phyloP scores from a whole-genome alignment of 169 alveolate genomes.

The Plasmodium inui region DNA sequence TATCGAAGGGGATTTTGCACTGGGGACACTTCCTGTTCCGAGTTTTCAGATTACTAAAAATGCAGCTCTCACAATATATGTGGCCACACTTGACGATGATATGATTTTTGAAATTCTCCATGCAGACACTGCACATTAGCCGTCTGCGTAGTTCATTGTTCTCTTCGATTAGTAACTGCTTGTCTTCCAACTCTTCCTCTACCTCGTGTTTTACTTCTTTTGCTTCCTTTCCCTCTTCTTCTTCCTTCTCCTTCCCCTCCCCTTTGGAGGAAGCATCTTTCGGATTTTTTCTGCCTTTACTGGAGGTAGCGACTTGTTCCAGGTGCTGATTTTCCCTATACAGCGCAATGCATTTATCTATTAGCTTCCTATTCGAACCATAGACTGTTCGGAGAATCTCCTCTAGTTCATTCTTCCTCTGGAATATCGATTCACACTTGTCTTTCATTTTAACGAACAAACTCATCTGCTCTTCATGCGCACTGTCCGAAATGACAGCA shows the following conservation, averaged over 20 bases:
- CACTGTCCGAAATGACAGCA: slow-evolving; percentile 44
- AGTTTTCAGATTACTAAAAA: slow-evolving; percentile 76
- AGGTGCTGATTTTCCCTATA: slow-evolving; percentile 32
- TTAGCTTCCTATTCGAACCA: slow-evolving; percentile 39
- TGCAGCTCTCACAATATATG: slow-evolving; percentile 84
- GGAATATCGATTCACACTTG: slow-evolving; percentile 26
- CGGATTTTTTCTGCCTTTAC: not conserved
- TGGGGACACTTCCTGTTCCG: slow-evolving; percentile 87
- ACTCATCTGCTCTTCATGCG: slow-evolving; percentile 67
- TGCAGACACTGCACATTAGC: slow-evolving; percentile 86
- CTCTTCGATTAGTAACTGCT: slow-evolving; percentile 75
- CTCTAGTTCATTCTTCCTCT: slow-evolving; percentile 36
- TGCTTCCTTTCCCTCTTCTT: not conserved
- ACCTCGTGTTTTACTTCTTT: too few relatives aligned
- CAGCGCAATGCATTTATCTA: slow-evolving; percentile 26
- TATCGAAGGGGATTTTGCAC: slow-evolving; percentile 85
- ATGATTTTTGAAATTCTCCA: slow-evolving; percentile 86
- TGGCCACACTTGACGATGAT: slow-evolving; percentile 87
- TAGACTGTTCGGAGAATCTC: slow-evolving; percentile 19
- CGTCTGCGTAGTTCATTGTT: slow-evolving; percentile 82
- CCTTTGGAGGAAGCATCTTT: not conserved
- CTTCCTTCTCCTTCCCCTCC: not conserved
- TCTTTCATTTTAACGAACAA: slow-evolving; percentile 37
- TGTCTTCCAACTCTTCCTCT: not conserved
- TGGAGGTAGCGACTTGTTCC: not conserved